Evolutionary conservation across 164 flowering plant species (phyloP), one percentile per base, ranked within the genome.

Genomic region (Stephania cephalantha): DNA sequence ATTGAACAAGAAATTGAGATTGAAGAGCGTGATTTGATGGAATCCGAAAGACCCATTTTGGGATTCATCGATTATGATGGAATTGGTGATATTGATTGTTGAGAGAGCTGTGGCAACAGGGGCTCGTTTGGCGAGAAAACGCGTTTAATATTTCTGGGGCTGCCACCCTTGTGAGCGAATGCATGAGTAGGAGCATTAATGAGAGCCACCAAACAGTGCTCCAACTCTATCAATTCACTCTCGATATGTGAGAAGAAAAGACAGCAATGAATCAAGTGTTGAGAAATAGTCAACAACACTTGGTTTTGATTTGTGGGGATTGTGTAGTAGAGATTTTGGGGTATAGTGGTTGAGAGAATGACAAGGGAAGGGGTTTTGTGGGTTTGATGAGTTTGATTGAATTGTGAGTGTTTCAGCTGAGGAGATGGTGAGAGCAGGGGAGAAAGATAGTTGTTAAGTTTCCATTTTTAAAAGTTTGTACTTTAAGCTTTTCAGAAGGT

Each of bases 381-480:
- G 82, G 71, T 75, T 79, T 80, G 75, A 12, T 77, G 85, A 81
- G 71, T 75, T 79, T 80, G 75, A 12, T 5, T 44, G 12, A 5
- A 77, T 68, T 74, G 63, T 73, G 68, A 67, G 86, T 85, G 88
- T 73, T 80, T 83, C 83, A 77, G 86, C 76, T 80, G 52, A 68
- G 63, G 68, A 17, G 70, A 7, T 11, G 6, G 9, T 35, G 80
- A 88, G 78, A 67, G 0, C 10, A 7, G 6, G 20, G 63, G 20
- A 48, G 84, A 90, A 89, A 89, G 91, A 67, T 81, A 84, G 86
- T 81, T 68, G 90, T 86, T 87, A 89, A 78, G 70, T 81, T 83
- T 30, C 89, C 73, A 69, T 75, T 82, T 79, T 48, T 63, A 5
- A 58, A 58, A 35, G 42, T 4, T 2, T 58, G 64, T 58, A 15